A percentile compares a stretch with the other conserved stretches of the same genome.
phyloP scores from a whole-genome alignment of 768 basidiomycete genomes.

The Lepiota venenata region DNA sequence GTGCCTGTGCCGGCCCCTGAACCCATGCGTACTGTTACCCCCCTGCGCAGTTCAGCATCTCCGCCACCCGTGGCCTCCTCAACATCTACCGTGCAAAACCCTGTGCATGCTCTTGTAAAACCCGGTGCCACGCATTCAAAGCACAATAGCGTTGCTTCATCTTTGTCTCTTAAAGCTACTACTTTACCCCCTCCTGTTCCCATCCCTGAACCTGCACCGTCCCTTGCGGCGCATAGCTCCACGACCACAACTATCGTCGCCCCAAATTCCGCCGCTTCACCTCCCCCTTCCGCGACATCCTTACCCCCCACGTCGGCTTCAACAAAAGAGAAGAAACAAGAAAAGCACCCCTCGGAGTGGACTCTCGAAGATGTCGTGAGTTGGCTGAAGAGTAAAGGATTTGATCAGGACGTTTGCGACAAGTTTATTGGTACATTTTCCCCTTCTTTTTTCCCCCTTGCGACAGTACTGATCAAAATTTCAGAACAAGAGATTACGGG shows the following conservation, averaged over 20 bases:
- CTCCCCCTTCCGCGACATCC: constrained; percentile 5
- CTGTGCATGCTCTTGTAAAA: constrained; percentile 4
- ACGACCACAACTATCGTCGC: neutral
- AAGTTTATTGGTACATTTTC: constrained; percentile 78
- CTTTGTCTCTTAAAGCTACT: constrained; percentile 8
- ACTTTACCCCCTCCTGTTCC: constrained; percentile 7
- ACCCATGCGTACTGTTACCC: neutral
- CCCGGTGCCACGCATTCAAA: constrained; percentile 15
- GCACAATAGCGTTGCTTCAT: constrained; percentile 20
- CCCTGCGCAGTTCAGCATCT: neutral
- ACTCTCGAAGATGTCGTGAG: constrained; percentile 82
- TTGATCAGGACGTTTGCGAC: constrained; percentile 76
- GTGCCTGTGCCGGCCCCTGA: neutral
- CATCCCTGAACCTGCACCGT: neutral
- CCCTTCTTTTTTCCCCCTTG: neutral
- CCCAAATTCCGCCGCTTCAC: constrained; percentile 14
- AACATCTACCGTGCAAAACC: neutral
- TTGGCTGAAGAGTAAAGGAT: constrained; percentile 84
- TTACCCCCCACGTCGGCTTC: constrained; percentile 3
- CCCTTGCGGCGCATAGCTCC: neutral
- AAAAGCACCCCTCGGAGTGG: constrained; percentile 70
- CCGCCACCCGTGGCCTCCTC: neutral
- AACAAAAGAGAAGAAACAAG: constrained; percentile 28
- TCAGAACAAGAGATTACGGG: constrained; percentile 98
- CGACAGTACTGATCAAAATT: neutral